Percentiles rank a stretch among this genome's conserved stretches.
Conservation (phyloP, 371 early-diverging fungal genomes). For the Apophysomyces elegans region DNA sequence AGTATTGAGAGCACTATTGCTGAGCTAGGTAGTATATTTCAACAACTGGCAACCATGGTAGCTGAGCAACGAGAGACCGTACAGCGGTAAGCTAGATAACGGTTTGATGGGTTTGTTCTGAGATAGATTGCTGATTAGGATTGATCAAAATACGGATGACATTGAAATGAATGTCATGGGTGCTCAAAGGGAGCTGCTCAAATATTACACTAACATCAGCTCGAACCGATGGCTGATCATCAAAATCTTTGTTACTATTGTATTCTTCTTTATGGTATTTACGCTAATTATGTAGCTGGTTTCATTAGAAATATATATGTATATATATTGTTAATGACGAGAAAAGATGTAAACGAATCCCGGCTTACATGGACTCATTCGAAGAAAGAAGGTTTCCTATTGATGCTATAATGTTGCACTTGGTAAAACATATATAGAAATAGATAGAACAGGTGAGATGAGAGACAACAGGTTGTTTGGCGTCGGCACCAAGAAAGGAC, state of each 20-base stretch:
- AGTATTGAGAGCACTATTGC: conserved; percentile 96
- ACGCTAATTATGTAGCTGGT: conserved; percentile 43
- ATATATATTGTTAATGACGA: no score
- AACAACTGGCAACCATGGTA: conserved; percentile 92
- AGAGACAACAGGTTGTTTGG: no score
- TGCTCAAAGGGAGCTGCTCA: conserved; percentile 89
- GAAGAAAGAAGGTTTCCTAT: no score
- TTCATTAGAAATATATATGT: conserved; percentile 1
- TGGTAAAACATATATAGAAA: no score
- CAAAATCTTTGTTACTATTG: conserved; percentile 86
- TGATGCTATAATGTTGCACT: no score
- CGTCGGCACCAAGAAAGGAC: no score
- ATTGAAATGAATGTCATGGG: conserved; percentile 90
- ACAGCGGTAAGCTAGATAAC: conserved; percentile 62
- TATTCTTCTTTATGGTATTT: conserved; percentile 64
- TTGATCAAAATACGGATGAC: conserved; percentile 95
- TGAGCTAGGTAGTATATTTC: conserved; percentile 96
- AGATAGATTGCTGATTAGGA: conserved; percentile 49
- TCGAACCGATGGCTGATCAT: conserved; percentile 96
- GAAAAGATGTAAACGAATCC: no score
- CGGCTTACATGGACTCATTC: no score
- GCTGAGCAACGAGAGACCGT: conserved; percentile 95
- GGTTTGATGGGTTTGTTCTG: conserved; percentile 10
- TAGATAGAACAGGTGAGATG: no score
- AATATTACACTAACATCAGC: conserved; percentile 88